Evolutionary conservation across 352 stramenopile species (phyloP).

Genomic region (Phytophthora chlamydospora): DNA sequence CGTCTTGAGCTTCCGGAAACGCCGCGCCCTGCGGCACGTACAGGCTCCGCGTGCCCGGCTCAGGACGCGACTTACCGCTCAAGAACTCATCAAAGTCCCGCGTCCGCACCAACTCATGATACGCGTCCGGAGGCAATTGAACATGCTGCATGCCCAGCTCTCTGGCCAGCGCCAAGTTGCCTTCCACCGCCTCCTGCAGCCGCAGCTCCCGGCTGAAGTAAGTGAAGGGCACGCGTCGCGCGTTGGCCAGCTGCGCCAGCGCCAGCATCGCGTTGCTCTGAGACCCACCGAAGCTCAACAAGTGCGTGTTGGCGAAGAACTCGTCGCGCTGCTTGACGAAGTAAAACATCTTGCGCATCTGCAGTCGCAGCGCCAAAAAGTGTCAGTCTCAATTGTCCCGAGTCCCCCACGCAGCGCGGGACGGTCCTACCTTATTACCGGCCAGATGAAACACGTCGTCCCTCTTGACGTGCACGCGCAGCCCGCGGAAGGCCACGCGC

Average conservation of each 20-base stretch:
- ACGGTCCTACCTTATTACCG: slow-evolving; percentile 67
- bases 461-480: slow-evolving; percentile 83
- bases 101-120: slow-evolving; percentile 49
- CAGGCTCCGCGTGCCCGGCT: slow-evolving; percentile 28
- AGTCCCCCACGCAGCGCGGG: too few species aligned
- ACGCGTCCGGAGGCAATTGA: slow-evolving; percentile 46
- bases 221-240: slow-evolving; percentile 79
- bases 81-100: slow-evolving; percentile 45
- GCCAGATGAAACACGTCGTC: slow-evolving; percentile 84
- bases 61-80: slow-evolving; percentile 4
- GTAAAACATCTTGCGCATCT: slow-evolving; percentile 90
- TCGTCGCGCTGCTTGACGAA: slow-evolving; percentile 66
- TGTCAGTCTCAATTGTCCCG: background rate
- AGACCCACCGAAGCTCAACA: slow-evolving; percentile 80
- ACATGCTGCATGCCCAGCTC: slow-evolving; percentile 75
- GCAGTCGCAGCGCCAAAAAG: background rate
- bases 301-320: slow-evolving; percentile 62
- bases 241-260: slow-evolving; percentile 78
- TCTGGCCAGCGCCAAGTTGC: slow-evolving; percentile 56
- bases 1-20: slow-evolving; percentile 61
- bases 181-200: slow-evolving; percentile 9
- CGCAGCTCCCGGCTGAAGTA: slow-evolving; percentile 74
- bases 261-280: slow-evolving; percentile 90
- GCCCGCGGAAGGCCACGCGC: slow-evolving; percentile 65
- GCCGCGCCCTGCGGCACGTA: slow-evolving; percentile 78